A percentile compares a stretch with the other conserved stretches of the same genome.
Evolutionary conservation across 1,139 yeast genomes (phyloP).

Genomic region (Pneumocystis canis): DNA sequence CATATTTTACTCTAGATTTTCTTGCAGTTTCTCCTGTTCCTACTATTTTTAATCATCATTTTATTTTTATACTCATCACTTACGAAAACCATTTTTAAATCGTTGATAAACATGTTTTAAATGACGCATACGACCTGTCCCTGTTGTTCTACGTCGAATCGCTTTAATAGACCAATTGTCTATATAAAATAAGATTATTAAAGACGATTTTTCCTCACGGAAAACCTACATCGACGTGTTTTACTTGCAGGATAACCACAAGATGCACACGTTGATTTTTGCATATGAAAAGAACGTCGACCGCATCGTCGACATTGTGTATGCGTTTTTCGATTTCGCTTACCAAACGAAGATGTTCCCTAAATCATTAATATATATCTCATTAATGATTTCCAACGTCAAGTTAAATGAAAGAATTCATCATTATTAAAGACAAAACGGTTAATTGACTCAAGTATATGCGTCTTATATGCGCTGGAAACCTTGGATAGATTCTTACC

Average conservation of each 20-base stretch:
- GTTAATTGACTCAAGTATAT: too few relatives aligned
- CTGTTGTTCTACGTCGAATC: constrained; percentile 99
- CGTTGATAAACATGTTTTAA: constrained; percentile 93
- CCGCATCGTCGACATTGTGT: constrained; percentile 89
- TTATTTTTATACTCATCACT: too few relatives aligned
- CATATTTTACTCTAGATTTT: too few relatives aligned
- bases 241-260: constrained; percentile 99
- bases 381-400: too few relatives aligned
- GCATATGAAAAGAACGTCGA: constrained; percentile 95
- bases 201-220: too few relatives aligned
- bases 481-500: too few relatives aligned
- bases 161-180: constrained; percentile 99
- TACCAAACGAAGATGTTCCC: constrained; percentile 14
- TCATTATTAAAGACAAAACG: too few relatives aligned
- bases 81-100: constrained; percentile 98
- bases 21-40: not conserved
- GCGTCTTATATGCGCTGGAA: too few relatives aligned
- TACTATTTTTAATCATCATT: too few relatives aligned
- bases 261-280: constrained; percentile 96
- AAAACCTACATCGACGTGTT: constrained; percentile 50
- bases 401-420: too few relatives aligned
- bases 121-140: constrained; percentile 99
- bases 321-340: constrained; percentile 93
- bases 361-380: too few relatives aligned
- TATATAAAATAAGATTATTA: too few relatives aligned